Evolutionary conservation across 352 stramenopile genomes (phyloP).

Genomic region (Globisporangium spinosum): DNA sequence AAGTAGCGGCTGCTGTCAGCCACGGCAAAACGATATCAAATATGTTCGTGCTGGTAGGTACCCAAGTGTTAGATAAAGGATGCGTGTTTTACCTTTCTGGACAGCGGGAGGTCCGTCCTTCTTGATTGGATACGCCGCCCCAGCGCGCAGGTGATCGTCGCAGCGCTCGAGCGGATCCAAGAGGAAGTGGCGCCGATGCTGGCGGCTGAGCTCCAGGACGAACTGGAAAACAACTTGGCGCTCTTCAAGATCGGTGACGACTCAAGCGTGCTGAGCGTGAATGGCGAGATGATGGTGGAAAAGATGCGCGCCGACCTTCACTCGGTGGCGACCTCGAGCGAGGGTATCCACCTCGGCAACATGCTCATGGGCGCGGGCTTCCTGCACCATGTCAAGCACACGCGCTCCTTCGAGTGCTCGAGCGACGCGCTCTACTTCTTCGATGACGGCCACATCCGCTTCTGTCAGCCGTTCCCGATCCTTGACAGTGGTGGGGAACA

Average conservation of each 20-base stretch:
- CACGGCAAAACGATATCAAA: not conserved
- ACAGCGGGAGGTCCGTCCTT: not conserved
- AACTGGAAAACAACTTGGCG: constrained; percentile 3
- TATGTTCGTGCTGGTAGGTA: not conserved
- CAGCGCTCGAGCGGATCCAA: constrained; percentile 39
- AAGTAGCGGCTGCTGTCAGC: not conserved
- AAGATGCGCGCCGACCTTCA: not conserved
- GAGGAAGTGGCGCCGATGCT: constrained; percentile 38
- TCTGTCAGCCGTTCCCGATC: constrained; percentile 35
- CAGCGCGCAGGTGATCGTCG: constrained; percentile 38
- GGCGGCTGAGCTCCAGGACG: constrained; percentile 35
- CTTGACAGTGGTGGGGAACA: constrained; percentile 18
- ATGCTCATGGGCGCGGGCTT: constrained; percentile 53
- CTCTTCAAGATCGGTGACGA: constrained; percentile 24
- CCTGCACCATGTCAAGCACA: constrained; percentile 52
- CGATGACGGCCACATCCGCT: constrained; percentile 37
- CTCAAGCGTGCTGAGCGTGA: constrained; percentile 19
- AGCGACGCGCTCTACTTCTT: constrained; percentile 43
- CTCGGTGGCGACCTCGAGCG: constrained; percentile 11
- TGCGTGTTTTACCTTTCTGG: not conserved
- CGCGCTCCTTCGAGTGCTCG: constrained; percentile 26
- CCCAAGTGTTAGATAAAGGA: too few species aligned
- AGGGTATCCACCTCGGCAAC: constrained; percentile 44
- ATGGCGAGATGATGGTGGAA: constrained; percentile 14
- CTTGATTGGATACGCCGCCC: constrained; percentile 51